Conservation (phyloP, 495 filamentous ascomycete species). For the Penicillium tannophilum region DNA sequence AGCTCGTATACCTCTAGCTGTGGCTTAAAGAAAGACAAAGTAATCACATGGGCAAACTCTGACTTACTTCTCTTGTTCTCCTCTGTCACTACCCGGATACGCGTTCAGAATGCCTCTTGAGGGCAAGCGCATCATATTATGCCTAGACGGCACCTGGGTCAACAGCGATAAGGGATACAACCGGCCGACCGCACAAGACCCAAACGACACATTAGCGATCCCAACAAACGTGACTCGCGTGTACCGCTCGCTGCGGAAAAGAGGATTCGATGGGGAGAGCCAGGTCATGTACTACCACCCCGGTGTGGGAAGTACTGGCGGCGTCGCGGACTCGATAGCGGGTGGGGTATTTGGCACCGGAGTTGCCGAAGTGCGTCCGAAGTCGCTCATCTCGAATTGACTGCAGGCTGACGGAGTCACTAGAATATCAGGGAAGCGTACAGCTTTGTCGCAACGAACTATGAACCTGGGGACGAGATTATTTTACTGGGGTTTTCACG, state of each 20-base stretch:
- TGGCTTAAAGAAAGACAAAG: not conserved
- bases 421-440: slow-evolving; percentile 66
- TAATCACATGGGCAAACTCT: not conserved
- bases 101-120: slow-evolving; percentile 12
- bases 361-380: slow-evolving; percentile 44
- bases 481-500: slow-evolving; percentile 72
- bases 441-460: slow-evolving; percentile 68
- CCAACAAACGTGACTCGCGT: slow-evolving; percentile 50
- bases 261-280: slow-evolving; percentile 27
- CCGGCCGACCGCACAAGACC: slow-evolving; percentile 17
- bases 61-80: not conserved
- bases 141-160: slow-evolving; percentile 51
- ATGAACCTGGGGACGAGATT: slow-evolving; percentile 67
- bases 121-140: slow-evolving; percentile 39
- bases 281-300: slow-evolving; percentile 59
- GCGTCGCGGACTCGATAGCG: slow-evolving; percentile 42
- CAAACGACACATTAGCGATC: slow-evolving; percentile 30
- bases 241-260: slow-evolving; percentile 37
- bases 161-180: slow-evolving; percentile 30
- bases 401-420: not conserved
- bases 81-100: not conserved
- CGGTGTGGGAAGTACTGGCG: slow-evolving; percentile 52
- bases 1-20: not conserved
- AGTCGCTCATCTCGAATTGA: not conserved
- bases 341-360: slow-evolving; percentile 54